A percentile compares a stretch with the other conserved stretches of the same genome.
phyloP scores from a whole-genome alignment of 2,329 filamentous ascomycete genomes.

The Diplodia sapinea region DNA sequence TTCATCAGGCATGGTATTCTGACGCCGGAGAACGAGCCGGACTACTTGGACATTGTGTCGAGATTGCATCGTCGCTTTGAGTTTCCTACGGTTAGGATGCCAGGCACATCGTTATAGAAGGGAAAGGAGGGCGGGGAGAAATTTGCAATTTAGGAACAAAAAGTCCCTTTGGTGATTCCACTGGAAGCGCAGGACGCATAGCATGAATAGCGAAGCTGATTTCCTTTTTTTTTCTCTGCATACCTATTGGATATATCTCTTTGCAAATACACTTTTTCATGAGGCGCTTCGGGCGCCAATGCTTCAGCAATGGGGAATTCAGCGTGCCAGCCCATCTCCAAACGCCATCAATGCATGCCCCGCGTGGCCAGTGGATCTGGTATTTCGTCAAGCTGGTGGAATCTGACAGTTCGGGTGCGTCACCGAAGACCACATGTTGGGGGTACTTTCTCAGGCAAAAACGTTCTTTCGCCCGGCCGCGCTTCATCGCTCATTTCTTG shows the following conservation, averaged over 20 bases:
- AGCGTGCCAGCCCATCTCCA: slow-evolving; percentile 16
- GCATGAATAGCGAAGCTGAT: slow-evolving; percentile 29
- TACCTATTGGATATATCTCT: slow-evolving; percentile 6
- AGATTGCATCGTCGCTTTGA: slow-evolving; percentile 80
- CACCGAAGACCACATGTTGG: background rate
- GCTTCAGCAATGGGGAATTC: slow-evolving; percentile 13
- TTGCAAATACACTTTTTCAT: slow-evolving; percentile 3
- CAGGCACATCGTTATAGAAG: slow-evolving; percentile 40
- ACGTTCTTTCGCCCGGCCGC: slow-evolving; percentile 15
- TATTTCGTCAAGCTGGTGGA: background rate
- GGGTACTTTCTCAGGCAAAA: background rate
- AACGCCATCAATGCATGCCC: slow-evolving; percentile 31
- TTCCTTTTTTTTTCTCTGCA: slow-evolving; percentile 33
- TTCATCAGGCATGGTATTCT: slow-evolving; percentile 84
- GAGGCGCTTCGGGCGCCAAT: slow-evolving; percentile 23
- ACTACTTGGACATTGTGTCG: slow-evolving; percentile 76
- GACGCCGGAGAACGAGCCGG: slow-evolving; percentile 76
- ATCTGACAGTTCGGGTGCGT: background rate
- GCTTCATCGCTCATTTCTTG: slow-evolving; percentile 73
- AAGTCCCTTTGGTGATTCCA: slow-evolving; percentile 36
- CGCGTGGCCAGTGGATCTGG: slow-evolving; percentile 1
- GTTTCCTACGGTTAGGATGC: slow-evolving; percentile 63
- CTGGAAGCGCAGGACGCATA: slow-evolving; percentile 38
- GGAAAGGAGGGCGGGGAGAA: slow-evolving; percentile 19
- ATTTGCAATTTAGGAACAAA: slow-evolving; percentile 30